Evolutionary conservation across 257 asterid species (phyloP), one percentile per base, ranked within the genome.

Genomic region (Solanum virginianum): DNA sequence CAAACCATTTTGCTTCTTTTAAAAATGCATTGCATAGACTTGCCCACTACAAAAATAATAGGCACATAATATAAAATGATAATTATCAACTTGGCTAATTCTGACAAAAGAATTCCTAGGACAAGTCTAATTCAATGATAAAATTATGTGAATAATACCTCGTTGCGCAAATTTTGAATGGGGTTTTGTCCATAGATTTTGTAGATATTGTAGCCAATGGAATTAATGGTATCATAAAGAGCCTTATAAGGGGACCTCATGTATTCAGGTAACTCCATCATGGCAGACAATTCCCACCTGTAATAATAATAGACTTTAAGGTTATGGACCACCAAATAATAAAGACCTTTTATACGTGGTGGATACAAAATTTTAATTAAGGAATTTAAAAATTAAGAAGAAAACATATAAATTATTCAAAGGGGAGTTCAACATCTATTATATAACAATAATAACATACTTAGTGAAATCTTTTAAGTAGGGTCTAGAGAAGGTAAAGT

Each of bases 21-120:
- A 90, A 83, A 87, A 91, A 92, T 81, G 94, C 94, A 13, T 86
- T 71, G 83, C 91, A 88, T 85, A 94, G 79, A 57, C 45, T 87
- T 47, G 32, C 92, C 98, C 96, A 92, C 96, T 36, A 36, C 41
- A 36, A 14, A 3, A 45, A 45, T 4, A 36, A 36, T 36, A 36
- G 41, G 41, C 1, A 36, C 41, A 36, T 36, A 36, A 36, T 36
- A 36, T 4, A 36, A 36, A 36, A 36, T 36, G 41, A 36, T 36
- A 36, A 36, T 5, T 36, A 36, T 36, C 41, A 36, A 36, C 41
- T 36, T 36, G 41, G 41, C 41, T 36, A 36, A 36, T 36, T 36
- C 41, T 36, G 5, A 36, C 41, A 4, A 36, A 36, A 36, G 41
- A 3, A 5, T 4, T 36, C 41, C 41, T 4, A 36, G 41, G 6